A percentile compares a stretch with the other conserved stretches of the same genome.
These are phyloP conservation scores for Kalmusia sp. DNA, from an alignment of 2,329 filamentous ascomycete genomes.

Conservation along the genomic window DNA sequence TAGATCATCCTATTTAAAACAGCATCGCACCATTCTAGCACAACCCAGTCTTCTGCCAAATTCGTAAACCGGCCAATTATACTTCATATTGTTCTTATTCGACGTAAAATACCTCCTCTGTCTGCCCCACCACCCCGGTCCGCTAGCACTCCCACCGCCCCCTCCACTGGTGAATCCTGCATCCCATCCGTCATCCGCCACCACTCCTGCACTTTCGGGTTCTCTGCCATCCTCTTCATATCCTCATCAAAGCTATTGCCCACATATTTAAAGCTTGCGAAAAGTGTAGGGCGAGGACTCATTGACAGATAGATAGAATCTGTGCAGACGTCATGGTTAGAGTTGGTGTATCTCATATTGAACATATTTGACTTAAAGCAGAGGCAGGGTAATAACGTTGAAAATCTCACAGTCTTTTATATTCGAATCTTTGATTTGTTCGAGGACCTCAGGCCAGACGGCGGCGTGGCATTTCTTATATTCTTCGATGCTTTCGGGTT, in stretches of 20 bases:
- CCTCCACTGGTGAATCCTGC: slow-evolving; percentile 67
- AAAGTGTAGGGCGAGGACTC: slow-evolving; percentile 65
- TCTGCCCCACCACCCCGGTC: slow-evolving; percentile 68
- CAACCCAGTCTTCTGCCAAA: no score
- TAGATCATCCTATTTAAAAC: no score
- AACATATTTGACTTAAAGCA: no score
- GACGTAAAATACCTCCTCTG: slow-evolving; percentile 73
- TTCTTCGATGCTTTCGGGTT: slow-evolving; percentile 68
- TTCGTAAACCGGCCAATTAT: no score
- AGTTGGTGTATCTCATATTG: background rate
- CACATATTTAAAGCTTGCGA: slow-evolving; percentile 81
- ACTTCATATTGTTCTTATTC: no score
- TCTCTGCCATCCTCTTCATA: slow-evolving; percentile 77
- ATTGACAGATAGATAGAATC: slow-evolving; percentile 77
- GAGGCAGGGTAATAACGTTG: no score
- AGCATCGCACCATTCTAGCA: no score
- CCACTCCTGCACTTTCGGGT: slow-evolving; percentile 77
- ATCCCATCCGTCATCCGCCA: slow-evolving; percentile 81
- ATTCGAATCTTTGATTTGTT: slow-evolving; percentile 77
- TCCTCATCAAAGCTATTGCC: slow-evolving; percentile 75
- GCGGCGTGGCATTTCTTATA: slow-evolving; percentile 78
- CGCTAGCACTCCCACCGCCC: slow-evolving; percentile 40
- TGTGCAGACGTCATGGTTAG: no score
- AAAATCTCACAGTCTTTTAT: slow-evolving; percentile 68
- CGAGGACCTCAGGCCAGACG: slow-evolving; percentile 79